Evolutionary conservation across 2,329 filamentous ascomycete genomes (phyloP).

Genomic region (Ceratocystiopsis brevicomis): DNA sequence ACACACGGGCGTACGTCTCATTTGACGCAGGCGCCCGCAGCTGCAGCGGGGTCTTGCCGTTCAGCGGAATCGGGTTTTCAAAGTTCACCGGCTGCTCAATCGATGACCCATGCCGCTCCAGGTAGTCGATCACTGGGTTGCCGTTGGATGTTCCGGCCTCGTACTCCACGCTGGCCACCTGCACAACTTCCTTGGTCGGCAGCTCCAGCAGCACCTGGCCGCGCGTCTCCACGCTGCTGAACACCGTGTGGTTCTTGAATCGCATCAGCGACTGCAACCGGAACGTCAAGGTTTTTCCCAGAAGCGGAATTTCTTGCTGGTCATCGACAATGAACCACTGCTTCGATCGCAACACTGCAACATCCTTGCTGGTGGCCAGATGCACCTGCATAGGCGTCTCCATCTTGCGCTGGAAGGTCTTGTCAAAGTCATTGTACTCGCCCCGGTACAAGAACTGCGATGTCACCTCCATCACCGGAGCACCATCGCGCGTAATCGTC

Average conservation of each 20-base stretch:
- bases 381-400: conserved; percentile 92
- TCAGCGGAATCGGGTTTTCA: conserved; percentile 90
- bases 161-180: conserved; percentile 94
- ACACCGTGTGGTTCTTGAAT: conserved; percentile 88
- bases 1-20: conserved; percentile 93
- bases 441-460: conserved; percentile 97
- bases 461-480: conserved; percentile 93
- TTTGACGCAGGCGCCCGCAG: conserved; percentile 88
- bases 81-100: conserved; percentile 95
- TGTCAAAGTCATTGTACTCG: conserved; percentile 80
- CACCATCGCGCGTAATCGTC: conserved; percentile 68
- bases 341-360: conserved; percentile 87
- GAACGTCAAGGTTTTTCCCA: conserved; percentile 90
- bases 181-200: conserved; percentile 90
- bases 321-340: conserved; percentile 87
- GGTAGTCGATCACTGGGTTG: conserved; percentile 92
- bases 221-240: conserved; percentile 77
- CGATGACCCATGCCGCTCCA: conserved; percentile 73
- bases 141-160: conserved; percentile 80
- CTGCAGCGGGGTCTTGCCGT: conserved; percentile 72
- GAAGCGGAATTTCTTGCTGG: conserved; percentile 54
- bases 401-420: conserved; percentile 94
- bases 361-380: conserved; percentile 70
- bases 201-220: conserved; percentile 88
- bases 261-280: conserved; percentile 77